These are phyloP conservation scores for Moricandia arvensis DNA, from an alignment of 345 rosid genomes.

Conservation along the genomic window DNA sequence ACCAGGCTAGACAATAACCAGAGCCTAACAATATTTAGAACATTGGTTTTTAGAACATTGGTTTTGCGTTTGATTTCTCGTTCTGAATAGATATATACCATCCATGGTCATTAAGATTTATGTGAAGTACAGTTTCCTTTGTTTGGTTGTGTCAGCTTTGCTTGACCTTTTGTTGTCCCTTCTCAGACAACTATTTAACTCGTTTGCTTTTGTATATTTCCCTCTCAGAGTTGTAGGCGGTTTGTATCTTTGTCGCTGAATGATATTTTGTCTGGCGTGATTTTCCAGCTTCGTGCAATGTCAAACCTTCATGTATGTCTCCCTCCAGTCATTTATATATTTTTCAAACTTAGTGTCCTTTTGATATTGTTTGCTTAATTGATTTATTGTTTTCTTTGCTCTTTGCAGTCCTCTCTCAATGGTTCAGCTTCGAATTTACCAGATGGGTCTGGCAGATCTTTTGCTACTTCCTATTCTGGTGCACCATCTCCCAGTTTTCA, in stretches of 20 bases:
- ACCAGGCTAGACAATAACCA: too few species aligned
- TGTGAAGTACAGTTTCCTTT: background rate
- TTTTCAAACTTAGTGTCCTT: too few species aligned
- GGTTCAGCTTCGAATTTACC: conserved; percentile 88
- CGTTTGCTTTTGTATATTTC: conserved; percentile 30
- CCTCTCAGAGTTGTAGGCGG: conserved; percentile 39
- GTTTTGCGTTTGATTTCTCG: background rate
- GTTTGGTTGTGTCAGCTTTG: background rate
- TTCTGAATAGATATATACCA: background rate
- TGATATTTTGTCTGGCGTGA: conserved; percentile 52
- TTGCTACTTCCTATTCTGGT: conserved; percentile 81
- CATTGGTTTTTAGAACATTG: too few species aligned
- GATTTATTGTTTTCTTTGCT: conserved; percentile 4
- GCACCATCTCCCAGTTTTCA: conserved; percentile 79
- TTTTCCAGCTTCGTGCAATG: conserved; percentile 64
- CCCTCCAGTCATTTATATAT: background rate
- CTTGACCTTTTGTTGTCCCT: background rate
- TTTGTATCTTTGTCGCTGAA: conserved; percentile 46
- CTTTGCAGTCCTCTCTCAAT: conserved; percentile 77
- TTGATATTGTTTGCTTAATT: background rate
- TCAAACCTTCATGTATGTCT: conserved; percentile 88
- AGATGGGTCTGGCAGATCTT: conserved; percentile 75
- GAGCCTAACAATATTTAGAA: too few species aligned
- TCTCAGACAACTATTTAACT: conserved; percentile 42
- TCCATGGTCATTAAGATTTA: too few species aligned